Evolutionary conservation across 2,329 filamentous ascomycete genomes (phyloP), one percentile per base, ranked within the genome.

Genomic region (Colletotrichum paranaense): DNA sequence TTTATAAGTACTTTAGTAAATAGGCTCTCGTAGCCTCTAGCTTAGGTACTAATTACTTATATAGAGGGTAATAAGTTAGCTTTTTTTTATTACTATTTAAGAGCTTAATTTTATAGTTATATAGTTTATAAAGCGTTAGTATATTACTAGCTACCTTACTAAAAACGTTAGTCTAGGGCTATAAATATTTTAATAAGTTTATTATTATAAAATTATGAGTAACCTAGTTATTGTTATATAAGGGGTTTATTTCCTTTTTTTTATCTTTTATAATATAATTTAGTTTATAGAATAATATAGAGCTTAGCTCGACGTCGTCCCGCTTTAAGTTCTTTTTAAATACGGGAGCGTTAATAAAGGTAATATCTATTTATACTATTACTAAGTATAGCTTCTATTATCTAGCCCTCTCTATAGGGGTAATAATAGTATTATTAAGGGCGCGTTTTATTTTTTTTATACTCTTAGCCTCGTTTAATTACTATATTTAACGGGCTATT

Each of bases 341-440:
- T 0, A 0, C 0, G 0, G 4, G 26, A 4, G 26, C 1, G 1
- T 0, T 26, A 26, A 26, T 26, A 26, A 26, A 4, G 4, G 1
- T 26, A 26, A 26, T 26, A 26, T 26, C 0, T 26, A 26, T 26
- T 26, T 26, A 26, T 26, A 26, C 4, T 26, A 26, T 4, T 26
- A 26, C 1, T 26, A 26, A 26, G 1, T 26, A 26, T 26, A 26
- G 4, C 1, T 26, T 1, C 0, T 4, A 4, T 0, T 26, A 26
- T 1, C 1, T 26, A 26, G 26, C 26, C 26, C 4, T 1, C 0
- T 26, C 1, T 26, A 26, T 26, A 4, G 24, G 3, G 24, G 26
- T 4, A 4, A 26, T 26, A 26, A 0, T 4, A 4, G 0, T 26
- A 26, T 1, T 1, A 0, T 26, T 26, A 26, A 26, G 4, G 4